Evolutionary conservation across 106 monocot species (phyloP).

Genomic region (Dioscorea zingiberensis): DNA sequence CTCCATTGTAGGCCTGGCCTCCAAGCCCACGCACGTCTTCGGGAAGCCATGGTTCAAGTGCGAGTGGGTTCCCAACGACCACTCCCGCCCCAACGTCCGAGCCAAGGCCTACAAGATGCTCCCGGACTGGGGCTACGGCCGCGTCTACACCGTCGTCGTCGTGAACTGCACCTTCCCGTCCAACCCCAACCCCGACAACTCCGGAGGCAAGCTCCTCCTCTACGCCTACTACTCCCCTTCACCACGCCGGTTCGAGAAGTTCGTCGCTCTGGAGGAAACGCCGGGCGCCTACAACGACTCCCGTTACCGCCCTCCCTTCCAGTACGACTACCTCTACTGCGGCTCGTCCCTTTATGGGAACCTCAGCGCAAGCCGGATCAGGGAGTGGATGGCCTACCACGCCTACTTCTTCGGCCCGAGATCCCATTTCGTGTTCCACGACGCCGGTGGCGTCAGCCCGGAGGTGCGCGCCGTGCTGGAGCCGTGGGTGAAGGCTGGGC

Average conservation of each 20-base stretch:
- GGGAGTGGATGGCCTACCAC: slow-evolving; percentile 98
- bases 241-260: slow-evolving; percentile 43
- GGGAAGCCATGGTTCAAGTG: slow-evolving; percentile 91
- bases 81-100: slow-evolving; percentile 15
- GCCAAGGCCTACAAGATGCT: slow-evolving; percentile 71
- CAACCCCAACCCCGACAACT: slow-evolving; percentile 65
- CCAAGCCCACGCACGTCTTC: slow-evolving; percentile 87
- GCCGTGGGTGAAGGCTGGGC: slow-evolving; percentile 67
- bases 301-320: slow-evolving; percentile 49
- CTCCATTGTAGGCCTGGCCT: slow-evolving; percentile 73
- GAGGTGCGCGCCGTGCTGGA: slow-evolving; percentile 56
- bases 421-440: slow-evolving; percentile 94
- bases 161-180: slow-evolving; percentile 88
- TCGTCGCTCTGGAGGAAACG: slow-evolving; percentile 60
- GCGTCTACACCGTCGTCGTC: slow-evolving; percentile 88
- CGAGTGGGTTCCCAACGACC: slow-evolving; percentile 66
- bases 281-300: slow-evolving; percentile 61
- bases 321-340: slow-evolving; percentile 88
- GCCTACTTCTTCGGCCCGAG: slow-evolving; percentile 69
- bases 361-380: slow-evolving; percentile 51
- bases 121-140: slow-evolving; percentile 96
- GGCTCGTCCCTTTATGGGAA: slow-evolving; percentile 82
- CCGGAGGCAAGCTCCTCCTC: slow-evolving; percentile 67
- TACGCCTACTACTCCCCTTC: slow-evolving; percentile 68
- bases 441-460: slow-evolving; percentile 71